Conservation (phyloP, 2,329 filamentous ascomycete genomes). For the Exophiala alcalophila region DNA sequence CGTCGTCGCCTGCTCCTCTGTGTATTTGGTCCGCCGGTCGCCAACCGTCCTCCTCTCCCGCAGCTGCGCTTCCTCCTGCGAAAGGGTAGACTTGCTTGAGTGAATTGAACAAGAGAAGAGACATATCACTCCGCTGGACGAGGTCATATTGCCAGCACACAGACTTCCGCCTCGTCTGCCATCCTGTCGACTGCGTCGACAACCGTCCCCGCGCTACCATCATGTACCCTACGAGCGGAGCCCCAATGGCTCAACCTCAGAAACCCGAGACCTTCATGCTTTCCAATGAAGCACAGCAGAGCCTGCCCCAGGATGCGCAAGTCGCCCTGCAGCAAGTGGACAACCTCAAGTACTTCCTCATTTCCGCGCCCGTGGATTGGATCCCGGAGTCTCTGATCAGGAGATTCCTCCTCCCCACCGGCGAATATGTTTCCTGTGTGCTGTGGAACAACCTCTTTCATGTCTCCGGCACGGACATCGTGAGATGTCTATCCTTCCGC, state of each 20-base stretch:
- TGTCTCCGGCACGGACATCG: conserved; percentile 98
- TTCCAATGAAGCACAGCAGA: conserved; percentile 94
- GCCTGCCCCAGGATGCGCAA: conserved; percentile 91
- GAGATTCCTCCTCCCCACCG: conserved; percentile 89
- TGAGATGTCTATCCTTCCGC: conserved; percentile 93
- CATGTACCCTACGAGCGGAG: conserved; percentile 77
- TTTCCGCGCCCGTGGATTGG: conserved; percentile 98
- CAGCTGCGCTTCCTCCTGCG: conserved; percentile 5
- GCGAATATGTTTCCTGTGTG: conserved; percentile 98
- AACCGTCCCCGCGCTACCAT: conserved; percentile 28
- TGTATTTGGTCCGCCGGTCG: conserved; percentile 10
- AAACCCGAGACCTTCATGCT: conserved; percentile 99
- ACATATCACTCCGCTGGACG: conserved; percentile 6
- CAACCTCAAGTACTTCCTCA: conserved; percentile 99
- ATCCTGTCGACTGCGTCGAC: conserved; percentile 25
- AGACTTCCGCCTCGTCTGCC: conserved; percentile 8
- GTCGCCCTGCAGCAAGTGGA: conserved; percentile 97
- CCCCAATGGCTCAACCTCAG: conserved; percentile 84
- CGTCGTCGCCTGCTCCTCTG: conserved; percentile 11
- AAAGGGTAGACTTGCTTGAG: conserved; percentile 6
- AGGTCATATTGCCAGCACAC: conserved; percentile 3
- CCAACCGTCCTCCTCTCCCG: conserved; percentile 7
- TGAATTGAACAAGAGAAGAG: conserved; percentile 9
- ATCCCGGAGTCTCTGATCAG: conserved; percentile 94
- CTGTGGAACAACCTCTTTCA: conserved; percentile 99